phyloP scores from a whole-genome alignment of 192 early-diverging fungal genomes.

The Backusella macrospora region DNA sequence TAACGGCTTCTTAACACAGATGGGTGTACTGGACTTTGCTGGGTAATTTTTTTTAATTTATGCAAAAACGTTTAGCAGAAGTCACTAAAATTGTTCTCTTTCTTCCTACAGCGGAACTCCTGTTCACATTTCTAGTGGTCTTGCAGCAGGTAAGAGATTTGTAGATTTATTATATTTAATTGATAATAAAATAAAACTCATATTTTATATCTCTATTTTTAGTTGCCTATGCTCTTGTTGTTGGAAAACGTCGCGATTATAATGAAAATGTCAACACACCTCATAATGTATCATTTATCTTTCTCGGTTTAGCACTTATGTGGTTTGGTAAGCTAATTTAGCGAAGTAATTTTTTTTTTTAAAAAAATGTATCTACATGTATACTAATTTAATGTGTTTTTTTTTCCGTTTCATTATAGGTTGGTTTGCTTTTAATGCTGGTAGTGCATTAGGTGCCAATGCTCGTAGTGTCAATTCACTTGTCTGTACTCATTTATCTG shows the following conservation, averaged over 20 bases:
- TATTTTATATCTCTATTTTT: no score
- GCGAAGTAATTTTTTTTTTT: neutral
- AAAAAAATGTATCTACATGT: constrained; percentile 39
- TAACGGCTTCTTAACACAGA: constrained; percentile 74
- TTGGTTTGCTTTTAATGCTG: constrained; percentile 92
- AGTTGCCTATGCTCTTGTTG: constrained; percentile 80
- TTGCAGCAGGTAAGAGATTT: constrained; percentile 49
- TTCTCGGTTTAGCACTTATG: constrained; percentile 79
- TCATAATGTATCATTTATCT: constrained; percentile 83
- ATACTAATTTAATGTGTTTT: neutral
- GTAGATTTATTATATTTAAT: neutral
- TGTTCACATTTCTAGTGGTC: constrained; percentile 83
- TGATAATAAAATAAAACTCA: neutral
- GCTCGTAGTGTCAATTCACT: constrained; percentile 76
- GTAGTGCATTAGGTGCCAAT: constrained; percentile 68
- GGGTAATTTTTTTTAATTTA: constrained; percentile 41
- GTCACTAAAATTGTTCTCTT: neutral
- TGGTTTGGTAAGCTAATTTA: constrained; percentile 81
- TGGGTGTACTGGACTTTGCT: constrained; percentile 87
- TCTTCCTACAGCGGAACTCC: constrained; percentile 62
- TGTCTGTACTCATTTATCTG: constrained; percentile 76
- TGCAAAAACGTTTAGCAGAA: neutral
- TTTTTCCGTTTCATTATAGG: constrained; percentile 42
- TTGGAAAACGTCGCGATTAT: constrained; percentile 79
- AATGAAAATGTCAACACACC: constrained; percentile 73